Base-by-base conservation (phyloP, 805 yeast species). In the Candida tallmaniae region DNA sequence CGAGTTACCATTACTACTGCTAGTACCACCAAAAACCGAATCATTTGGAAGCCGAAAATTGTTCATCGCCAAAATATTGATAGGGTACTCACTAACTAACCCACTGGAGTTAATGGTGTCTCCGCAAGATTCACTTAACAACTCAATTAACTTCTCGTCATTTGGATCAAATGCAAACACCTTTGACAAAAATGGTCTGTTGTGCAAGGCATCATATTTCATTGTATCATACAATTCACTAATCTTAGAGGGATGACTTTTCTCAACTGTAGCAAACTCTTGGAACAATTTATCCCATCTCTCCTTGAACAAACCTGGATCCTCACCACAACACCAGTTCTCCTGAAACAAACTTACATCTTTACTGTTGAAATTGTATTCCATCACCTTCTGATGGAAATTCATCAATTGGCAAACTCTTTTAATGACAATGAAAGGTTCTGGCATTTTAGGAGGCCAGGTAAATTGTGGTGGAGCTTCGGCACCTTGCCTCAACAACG, bases 381-480 rank as follows among this genome's bases (percentile, higher is more conserved):
- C 81, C 94, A 93, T 79, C 34, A 93, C 77, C 46, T 71, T 74
- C 25, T 79, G 79, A 56, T 93, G 97, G 60, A 83, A 88, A 57
- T 80, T 87, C 97, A 93, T 90, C 51, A 93, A 69, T 50, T 88
- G 96, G 27, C 93, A 95, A 18, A 93, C 98, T 43, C 96, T 70
- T 52, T 87, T 85, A 48, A 94, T 85, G 11, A 93, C 98, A 31
- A 80, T 77, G 52, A 87, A 90, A 2, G 99, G 99, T 54, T 93
- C 94, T 0, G 98, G 97, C 85, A 93, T 88, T 54, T 87, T 87
- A 13, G 93, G 85, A 1, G 99, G 98, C 99, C 99, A 93, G 0
- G 98, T 85, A 59, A 93, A 93, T 53, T 93, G 96, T 0, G 94
- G 84, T 12, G 98, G 97, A 0, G 97, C 96, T 48, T 87, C 95